Evolutionary conservation across 306 rosid species (phyloP), one percentile per base, ranked within the genome.

Genomic region (Mimosa bimucronata): DNA sequence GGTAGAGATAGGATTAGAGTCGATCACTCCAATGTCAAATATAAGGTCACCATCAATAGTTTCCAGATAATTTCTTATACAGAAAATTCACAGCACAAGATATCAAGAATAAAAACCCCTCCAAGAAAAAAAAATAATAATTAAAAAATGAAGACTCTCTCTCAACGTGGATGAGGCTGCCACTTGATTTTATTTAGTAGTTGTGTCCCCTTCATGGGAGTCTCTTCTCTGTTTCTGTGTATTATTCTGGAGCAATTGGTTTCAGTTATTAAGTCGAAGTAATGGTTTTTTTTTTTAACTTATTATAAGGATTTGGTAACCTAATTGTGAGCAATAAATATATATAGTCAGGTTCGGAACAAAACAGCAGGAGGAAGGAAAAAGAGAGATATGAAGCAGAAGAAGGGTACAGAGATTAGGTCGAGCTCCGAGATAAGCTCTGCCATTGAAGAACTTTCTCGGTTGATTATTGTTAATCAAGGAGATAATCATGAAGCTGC

Each of bases 391-490:
- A 78, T 85, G 91, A 86, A 86, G 89, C 82, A 85, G 71, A 82
- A 81, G 19, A 87, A 89, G 66, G 83, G 88, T 25, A 83, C 82
- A 75, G 94, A 90, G 90, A 86, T 75, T 75, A 84, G 66, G 2
- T 84, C 95, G 78, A 85, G 70, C 5, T 85, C 97, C 18, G 98
- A 91, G 84, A 82, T 93, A 75, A 88, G 77, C 74, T 81, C 88
- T 67, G 97, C 90, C 75, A 91, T 90, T 85, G 97, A 88, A 82
- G 96, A 84, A 75, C 80, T 95, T 12, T 83, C 94, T 1, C 55
- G 60, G 68, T 73, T 88, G 77, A 86, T 72, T 75, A 74, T 87
- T 74, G 81, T 85, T 53, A 86, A 81, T 75, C 83, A 83, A 72
- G 87, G 42, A 44, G 75, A 58, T 26, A 77, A 80, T 55, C 78